Percentiles rank a stretch among this genome's conserved stretches.
These are phyloP conservation scores for Osmanthus fragrans DNA, from an alignment of 257 asterid genomes.

Conservation along the genomic window DNA sequence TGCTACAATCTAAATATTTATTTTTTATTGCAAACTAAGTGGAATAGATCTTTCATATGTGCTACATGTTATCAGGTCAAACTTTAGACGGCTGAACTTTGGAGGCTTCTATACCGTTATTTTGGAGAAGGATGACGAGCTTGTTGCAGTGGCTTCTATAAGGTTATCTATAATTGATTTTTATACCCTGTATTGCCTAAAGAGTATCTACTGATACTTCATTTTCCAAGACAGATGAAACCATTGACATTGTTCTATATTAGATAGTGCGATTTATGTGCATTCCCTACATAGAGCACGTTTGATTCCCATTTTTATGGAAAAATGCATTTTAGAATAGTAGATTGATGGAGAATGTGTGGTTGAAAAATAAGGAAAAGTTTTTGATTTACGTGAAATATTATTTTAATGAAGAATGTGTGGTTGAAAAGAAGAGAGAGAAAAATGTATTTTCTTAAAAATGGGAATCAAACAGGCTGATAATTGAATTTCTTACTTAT, in stretches of 20 bases:
- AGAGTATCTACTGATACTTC: neutral
- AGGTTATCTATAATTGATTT: conserved; percentile 49
- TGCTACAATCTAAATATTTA: neutral
- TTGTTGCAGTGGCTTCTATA: conserved; percentile 81
- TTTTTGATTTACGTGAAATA: too few species aligned
- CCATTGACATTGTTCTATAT: conserved; percentile 15
- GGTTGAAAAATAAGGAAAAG: too few species aligned
- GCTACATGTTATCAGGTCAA: conserved; percentile 57
- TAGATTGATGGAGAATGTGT: too few species aligned
- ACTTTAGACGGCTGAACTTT: conserved; percentile 80
- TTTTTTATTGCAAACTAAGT: conserved; percentile 1
- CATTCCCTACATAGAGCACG: conserved; percentile 4
- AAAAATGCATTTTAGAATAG: too few species aligned
- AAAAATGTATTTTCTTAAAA: too few species aligned
- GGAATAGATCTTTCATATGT: conserved; percentile 22
- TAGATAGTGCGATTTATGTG: neutral
- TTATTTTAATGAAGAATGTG: too few species aligned
- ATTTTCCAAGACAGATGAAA: neutral
- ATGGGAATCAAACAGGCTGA: too few species aligned
- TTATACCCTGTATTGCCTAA: conserved; percentile 2
- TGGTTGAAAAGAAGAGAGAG: too few species aligned
- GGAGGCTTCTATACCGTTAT: conserved; percentile 70
- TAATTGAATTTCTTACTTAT: neutral
- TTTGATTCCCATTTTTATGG: too few species aligned
- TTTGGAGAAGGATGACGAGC: conserved; percentile 84